Base-by-base conservation (phyloP, 1,284 basidiomycete species). In the Spongispora temasekensis region DNA sequence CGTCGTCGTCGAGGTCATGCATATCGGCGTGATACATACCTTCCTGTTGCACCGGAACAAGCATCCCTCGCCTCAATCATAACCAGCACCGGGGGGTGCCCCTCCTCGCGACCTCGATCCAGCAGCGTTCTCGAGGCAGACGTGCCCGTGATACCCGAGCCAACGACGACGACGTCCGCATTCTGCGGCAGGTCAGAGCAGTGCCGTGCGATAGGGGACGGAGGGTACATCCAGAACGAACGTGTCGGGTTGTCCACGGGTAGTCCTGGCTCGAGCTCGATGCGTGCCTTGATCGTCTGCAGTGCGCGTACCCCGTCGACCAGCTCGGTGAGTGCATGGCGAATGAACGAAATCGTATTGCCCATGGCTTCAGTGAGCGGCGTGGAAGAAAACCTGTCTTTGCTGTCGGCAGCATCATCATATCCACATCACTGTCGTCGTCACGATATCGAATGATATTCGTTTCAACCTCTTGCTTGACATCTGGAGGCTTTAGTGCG, bases 11-110 rank as follows among this genome's bases (percentile, higher is more conserved):
- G n/a, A n/a, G n/a, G n/a, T n/a, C n/a, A n/a, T n/a, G n/a, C 19
- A 27, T 31, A 51, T 30, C 1, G 7, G 17, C n/a, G n/a, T n/a
- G n/a, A n/a, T 23, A 71, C 77, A 42, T 56, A 87, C 88, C 88
- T 80, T 46, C 81, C 88, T 1, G 88, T 89, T 15, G 89, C 89
- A 6, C 89, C 89, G 0, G 86, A 88, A 65, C 89, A 90, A 1
- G 79, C 78, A 9, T 86, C 86, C 61, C 89, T 77, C 7, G 89
- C 89, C 60, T 91, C 89, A 15, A 91, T 78, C 81, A 90, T 86
- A 10, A 88, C 78, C 1, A 90, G 69, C 32, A 75, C 74, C 3
- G 82, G 68, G 5, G 65, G 63, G 15, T 67, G 61, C 27, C 64
- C 67, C 27, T 63, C 55, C 27, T 64, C 60, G 37, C 61, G 68